Base-by-base conservation (phyloP, 345 rosid genomes). In the Excoecaria agallocha region DNA sequence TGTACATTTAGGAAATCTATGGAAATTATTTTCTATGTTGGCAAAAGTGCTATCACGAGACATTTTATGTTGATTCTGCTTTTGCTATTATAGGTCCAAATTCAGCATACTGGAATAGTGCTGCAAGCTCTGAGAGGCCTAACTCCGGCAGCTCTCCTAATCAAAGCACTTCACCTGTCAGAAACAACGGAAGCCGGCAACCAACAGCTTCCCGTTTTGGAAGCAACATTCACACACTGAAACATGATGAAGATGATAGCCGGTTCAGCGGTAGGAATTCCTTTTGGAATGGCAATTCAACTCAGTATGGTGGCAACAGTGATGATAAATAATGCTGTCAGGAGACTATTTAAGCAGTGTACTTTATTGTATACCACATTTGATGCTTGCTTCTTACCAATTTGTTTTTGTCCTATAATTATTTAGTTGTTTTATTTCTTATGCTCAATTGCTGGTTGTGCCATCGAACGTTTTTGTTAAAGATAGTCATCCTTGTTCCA, bases 201-300 rank as follows among this genome's bases (percentile, higher is more conserved):
- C 79, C 82, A 43, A 55, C 84, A 16, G 72, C 90, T 52, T 86
- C 97, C 5, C 66, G 54, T 51, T 79, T 71, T 38, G 91, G 98
- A 60, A 88, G 89, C 83, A 91, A 94, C 74, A 89, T 94, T 74
- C 97, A 87, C 81, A 92, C 90, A 0, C 83, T 94, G 73, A 94
- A 78, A 71, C 97, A 62, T 3, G 89, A 91, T 38, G 96, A 88
- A 65, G 88, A 94, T 71, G 97, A 90, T 63, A 49, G 67, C 30
- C 83, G 74, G n/a, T 89, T 88, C 75, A 79, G 62, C 22, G 96
- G 77, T 49, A 86, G 90, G 74, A 93, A 93, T 69, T 39, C 93
- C 37, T 93, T 86, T 76, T 90, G 98, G 98, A 93, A 93, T 55
- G 98, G 97, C 76, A 93, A 93, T 72, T 91, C 97, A 4, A 91